Percentiles rank a stretch among this genome's conserved stretches.
These are phyloP conservation scores for Passalora sequoiae DNA, from an alignment of 2,329 filamentous ascomycete species.

Conservation along the genomic window DNA sequence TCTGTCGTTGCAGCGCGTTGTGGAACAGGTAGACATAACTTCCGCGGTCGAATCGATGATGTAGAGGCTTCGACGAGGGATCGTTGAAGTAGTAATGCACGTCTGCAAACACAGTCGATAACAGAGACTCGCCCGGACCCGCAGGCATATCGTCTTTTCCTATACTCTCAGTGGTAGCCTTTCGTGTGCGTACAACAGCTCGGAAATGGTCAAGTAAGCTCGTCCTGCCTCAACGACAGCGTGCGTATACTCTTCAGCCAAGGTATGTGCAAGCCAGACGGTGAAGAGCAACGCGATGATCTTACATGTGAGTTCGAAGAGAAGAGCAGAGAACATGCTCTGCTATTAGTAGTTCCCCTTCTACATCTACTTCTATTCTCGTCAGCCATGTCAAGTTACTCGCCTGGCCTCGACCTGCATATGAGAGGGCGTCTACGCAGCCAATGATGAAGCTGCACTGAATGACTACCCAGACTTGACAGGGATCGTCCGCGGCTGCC, in stretches of 20 bases:
- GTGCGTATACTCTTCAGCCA: constrained; percentile 24
- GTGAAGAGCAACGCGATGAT: constrained; percentile 15
- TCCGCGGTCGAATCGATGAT: constrained; percentile 74
- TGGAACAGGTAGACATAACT: constrained; percentile 79
- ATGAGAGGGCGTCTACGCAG: constrained; percentile 2
- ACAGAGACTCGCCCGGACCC: constrained; percentile 43
- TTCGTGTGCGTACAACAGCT: constrained; percentile 22
- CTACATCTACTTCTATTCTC: neutral
- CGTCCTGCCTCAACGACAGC: constrained; percentile 26
- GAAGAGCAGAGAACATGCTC: constrained; percentile 11
- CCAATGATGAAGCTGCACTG: constrained; percentile 9
- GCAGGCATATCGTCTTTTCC: constrained; percentile 40
- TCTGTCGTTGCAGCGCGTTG: constrained; percentile 60
- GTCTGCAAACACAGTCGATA: constrained; percentile 60
- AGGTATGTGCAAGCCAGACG: constrained; percentile 10
- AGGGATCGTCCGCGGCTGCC: neutral
- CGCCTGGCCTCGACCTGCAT: constrained; percentile 5
- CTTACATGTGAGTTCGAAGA: constrained; percentile 16
- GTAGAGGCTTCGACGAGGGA: constrained; percentile 62
- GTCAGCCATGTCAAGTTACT: constrained; percentile 1
- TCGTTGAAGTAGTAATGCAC: constrained; percentile 73
- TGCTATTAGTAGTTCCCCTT: too few relatives aligned
- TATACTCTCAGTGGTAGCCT: constrained; percentile 18
- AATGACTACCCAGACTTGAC: neutral
- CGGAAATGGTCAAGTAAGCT: constrained; percentile 27